Conservation (phyloP, 2,329 filamentous ascomycete genomes). For the Pyrenophora seminiperda region DNA sequence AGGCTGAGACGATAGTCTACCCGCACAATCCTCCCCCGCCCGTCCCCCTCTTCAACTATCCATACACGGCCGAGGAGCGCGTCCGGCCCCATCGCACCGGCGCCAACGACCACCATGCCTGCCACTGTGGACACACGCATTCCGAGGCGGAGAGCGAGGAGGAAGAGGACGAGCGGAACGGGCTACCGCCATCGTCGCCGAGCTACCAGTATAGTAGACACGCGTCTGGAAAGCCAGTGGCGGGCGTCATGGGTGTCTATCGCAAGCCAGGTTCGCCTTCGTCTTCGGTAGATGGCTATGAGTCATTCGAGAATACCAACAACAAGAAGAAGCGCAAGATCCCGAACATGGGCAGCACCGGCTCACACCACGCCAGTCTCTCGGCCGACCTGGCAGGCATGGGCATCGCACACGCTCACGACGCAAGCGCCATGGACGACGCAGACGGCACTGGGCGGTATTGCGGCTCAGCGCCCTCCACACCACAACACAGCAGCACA, state of each 20-base stretch:
- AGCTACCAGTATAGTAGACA: conserved; percentile 47
- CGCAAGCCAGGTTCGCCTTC: conserved; percentile 61
- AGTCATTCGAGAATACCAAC: conserved; percentile 97
- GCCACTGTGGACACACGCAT: conserved; percentile 53
- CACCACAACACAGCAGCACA: conserved; percentile 53
- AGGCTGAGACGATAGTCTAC: conserved; percentile 80
- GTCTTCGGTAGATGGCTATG: conserved; percentile 84
- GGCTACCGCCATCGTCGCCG: conserved; percentile 49
- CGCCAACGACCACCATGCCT: conserved; percentile 58
- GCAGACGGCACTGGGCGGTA: conserved; percentile 57
- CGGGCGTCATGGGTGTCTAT: conserved; percentile 39
- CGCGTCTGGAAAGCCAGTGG: conserved; percentile 32
- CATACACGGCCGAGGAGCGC: conserved; percentile 50
- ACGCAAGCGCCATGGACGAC: conserved; percentile 53
- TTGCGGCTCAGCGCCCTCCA: conserved; percentile 61
- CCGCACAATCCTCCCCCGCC: conserved; percentile 74
- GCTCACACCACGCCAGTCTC: conserved; percentile 60
- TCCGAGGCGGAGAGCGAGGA: conserved; percentile 66
- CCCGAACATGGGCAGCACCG: conserved; percentile 78
- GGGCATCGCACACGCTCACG: conserved; percentile 59
- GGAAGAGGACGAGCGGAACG: conserved; percentile 53
- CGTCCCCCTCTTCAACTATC: conserved; percentile 77
- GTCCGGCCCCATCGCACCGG: conserved; percentile 49
- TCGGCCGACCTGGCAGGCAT: conserved; percentile 69
- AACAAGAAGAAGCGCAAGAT: conserved; percentile 99